Evolutionary conservation across 768 basidiomycete species (phyloP), one percentile per base, ranked within the genome.

Genomic region (Suillus spraguei): DNA sequence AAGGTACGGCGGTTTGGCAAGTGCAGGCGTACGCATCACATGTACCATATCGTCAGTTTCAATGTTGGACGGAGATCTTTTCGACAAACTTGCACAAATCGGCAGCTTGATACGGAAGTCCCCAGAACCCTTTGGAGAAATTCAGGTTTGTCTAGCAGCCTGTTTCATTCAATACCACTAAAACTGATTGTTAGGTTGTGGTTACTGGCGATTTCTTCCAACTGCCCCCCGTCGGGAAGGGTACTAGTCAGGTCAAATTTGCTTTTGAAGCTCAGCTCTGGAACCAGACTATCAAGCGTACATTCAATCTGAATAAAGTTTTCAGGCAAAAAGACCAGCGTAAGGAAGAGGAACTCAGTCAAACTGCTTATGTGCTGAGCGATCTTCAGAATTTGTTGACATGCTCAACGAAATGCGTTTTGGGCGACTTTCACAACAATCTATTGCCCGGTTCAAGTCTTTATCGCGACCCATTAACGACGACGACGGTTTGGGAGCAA

Each of bases 401-500:
- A 99, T 99, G 95, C 81, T 99, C 59, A 99, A 98, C 72, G 95
- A 99, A 74, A 99, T 99, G 97, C 87, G 97, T 17, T 97, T 94
- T 68, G 97, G 97, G 4, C 78, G 68, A 20, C 76, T 99, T 38
- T 83, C 87, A 1, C 65, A 70, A 3, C 77, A 79, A 24, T 95
- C 95, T 0, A 88, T 95, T 64, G 62, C 70, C 38, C 87, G 82
- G 61, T 98, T 99, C 80, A 84, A 75, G 67, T 78, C 77, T 0
- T 80, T 99, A n/a, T 82, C 85, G 2, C 81, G 95, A 39, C 74
- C 81, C n/a, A 87, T 96, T 22, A 63, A 78, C 3, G 95, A 94
- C 68, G 82, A 85, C 10, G 95, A 97, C 69, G 93, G 90, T 0
- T 80, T 97, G 17, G 90, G 85, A 39, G 87, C 97, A 2, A 99